Conservation (phyloP, 352 stramenopile genomes). For the Globisporangium camurandrum region DNA sequence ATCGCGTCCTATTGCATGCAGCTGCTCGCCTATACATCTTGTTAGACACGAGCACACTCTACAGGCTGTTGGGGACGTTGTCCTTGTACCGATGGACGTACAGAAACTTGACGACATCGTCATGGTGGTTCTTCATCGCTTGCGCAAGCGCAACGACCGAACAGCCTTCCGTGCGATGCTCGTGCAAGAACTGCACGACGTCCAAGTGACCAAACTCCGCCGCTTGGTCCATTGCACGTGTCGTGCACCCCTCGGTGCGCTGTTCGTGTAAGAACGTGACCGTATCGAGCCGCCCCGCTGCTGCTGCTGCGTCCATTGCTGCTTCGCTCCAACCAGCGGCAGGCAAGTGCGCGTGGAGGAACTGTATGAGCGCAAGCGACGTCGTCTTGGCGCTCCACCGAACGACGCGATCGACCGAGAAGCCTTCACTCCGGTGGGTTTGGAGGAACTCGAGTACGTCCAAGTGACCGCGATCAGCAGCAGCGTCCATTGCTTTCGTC, state of each 20-base stretch:
- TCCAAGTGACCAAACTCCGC: conserved; percentile 7
- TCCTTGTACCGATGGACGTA: conserved; percentile 12
- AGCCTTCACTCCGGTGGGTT: conserved; percentile 13
- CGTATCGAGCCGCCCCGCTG: conserved; percentile 9
- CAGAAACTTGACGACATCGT: conserved; percentile 14
- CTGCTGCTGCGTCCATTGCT: conserved; percentile 14
- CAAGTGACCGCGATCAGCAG: conserved; percentile 9
- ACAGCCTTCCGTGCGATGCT: conserved; percentile 9
- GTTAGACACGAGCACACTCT: too few relatives aligned
- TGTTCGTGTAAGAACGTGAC: conserved; percentile 17
- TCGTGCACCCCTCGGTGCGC: conserved; percentile 8
- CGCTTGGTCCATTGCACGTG: conserved; percentile 9
- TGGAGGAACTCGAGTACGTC: conserved; percentile 16
- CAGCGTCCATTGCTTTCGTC: conserved; percentile 9
- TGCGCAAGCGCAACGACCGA: conserved; percentile 7
- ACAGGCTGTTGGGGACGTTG: conserved; percentile 7
- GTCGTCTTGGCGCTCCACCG: conserved; percentile 6
- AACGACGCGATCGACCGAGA: conserved; percentile 7
- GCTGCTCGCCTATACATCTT: too few relatives aligned
- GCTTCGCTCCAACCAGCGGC: conserved; percentile 9
- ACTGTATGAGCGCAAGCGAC: conserved; percentile 14
- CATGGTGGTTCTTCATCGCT: conserved; percentile 6
- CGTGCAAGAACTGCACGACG: conserved; percentile 8
- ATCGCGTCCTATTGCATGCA: too few relatives aligned
- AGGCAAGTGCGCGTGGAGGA: conserved; percentile 15